A percentile compares a stretch with the other conserved stretches of the same genome.
phyloP scores from a whole-genome alignment of 495 filamentous ascomycete species.

The Xylaria flabelliformis region DNA sequence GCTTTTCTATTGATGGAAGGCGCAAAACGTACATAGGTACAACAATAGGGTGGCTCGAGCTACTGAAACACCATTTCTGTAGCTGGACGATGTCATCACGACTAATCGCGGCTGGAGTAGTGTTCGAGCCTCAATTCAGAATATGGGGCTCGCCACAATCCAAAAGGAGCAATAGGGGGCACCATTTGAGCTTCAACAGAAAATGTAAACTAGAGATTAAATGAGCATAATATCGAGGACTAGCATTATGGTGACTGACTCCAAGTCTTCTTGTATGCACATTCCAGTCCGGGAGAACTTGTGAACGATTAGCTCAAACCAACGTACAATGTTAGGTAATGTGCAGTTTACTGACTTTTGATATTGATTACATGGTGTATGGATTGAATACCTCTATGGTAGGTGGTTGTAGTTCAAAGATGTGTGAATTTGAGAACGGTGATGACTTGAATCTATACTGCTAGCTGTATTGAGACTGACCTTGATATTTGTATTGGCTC shows the following conservation, averaged over 20 bases:
- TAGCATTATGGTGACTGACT: neutral
- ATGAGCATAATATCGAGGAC: neutral
- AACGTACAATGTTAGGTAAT: neutral
- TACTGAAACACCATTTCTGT: neutral
- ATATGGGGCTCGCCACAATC: neutral
- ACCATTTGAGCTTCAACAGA: neutral
- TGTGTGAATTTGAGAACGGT: neutral
- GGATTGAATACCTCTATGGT: neutral
- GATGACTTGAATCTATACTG: neutral
- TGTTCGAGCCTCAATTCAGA: neutral
- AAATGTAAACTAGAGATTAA: neutral
- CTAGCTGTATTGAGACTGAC: neutral
- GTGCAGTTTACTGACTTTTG: neutral
- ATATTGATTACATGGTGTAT: no score
- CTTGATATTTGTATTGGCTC: neutral
- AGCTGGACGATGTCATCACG: conserved; percentile 20
- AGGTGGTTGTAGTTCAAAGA: neutral
- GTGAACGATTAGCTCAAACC: neutral
- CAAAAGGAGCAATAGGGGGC: neutral
- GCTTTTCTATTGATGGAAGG: neutral
- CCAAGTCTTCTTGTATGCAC: neutral
- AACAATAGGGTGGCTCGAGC: neutral
- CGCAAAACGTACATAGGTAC: conserved; percentile 23
- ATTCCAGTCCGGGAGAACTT: neutral
- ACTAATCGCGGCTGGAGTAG: conserved; percentile 10